Conservation (phyloP, 164 flowering plant genomes). For the Vitis labrusca region DNA sequence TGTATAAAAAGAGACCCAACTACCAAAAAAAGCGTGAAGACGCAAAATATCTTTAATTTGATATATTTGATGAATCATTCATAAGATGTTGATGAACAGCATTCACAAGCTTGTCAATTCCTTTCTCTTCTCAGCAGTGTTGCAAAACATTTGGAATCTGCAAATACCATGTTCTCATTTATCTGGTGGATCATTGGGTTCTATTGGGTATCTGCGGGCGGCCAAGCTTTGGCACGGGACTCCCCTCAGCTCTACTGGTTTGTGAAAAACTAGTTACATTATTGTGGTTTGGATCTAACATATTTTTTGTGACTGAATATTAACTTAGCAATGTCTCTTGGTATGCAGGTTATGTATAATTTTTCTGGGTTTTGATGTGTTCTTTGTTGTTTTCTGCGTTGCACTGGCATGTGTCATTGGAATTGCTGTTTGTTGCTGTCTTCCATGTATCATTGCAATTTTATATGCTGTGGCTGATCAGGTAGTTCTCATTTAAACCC, state of each 20-base stretch:
- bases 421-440: constrained; percentile 86
- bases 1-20: too few relatives aligned
- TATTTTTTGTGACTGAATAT: too few relatives aligned
- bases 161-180: constrained; percentile 84
- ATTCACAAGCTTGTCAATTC: too few relatives aligned
- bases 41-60: too few relatives aligned
- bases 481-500: constrained; percentile 30
- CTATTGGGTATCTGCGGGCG: constrained; percentile 82
- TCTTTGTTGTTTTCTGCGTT: constrained; percentile 76
- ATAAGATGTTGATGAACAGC: too few relatives aligned
- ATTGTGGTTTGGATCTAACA: background rate
- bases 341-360: constrained; percentile 75
- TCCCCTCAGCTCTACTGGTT: constrained; percentile 87
- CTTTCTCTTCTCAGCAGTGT: constrained; percentile 29
- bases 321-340: background rate
- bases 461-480: constrained; percentile 75
- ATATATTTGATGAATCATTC: too few relatives aligned
- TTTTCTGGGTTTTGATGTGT: constrained; percentile 75
- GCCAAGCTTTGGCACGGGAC: constrained; percentile 47
- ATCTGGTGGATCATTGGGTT: constrained; percentile 91
- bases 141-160: constrained; percentile 77
- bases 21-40: too few relatives aligned
- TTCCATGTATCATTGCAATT: constrained; percentile 81
- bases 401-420: constrained; percentile 80
- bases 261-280: background rate